These are phyloP conservation scores for Elongisporangium prolatum DNA, from an alignment of 352 stramenopile genomes.

Conservation along the genomic window DNA sequence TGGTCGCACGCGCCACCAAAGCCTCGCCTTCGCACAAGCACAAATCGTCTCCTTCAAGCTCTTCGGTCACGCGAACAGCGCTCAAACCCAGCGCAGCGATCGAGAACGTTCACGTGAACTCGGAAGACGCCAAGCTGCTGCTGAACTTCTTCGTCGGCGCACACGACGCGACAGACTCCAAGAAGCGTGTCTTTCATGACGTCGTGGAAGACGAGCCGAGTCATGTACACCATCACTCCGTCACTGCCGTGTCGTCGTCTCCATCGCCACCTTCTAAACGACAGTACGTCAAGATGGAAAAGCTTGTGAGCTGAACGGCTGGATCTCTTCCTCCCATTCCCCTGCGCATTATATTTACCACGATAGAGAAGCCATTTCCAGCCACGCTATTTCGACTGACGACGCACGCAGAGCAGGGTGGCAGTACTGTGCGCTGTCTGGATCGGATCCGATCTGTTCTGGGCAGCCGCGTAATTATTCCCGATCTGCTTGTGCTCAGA, in stretches of 20 bases:
- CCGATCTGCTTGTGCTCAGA: background rate
- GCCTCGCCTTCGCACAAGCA: background rate
- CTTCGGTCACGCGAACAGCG: background rate
- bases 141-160: slow-evolving; percentile 73
- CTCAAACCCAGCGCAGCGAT: slow-evolving; percentile 7
- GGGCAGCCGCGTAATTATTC: slow-evolving; percentile 13
- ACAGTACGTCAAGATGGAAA: slow-evolving; percentile 33
- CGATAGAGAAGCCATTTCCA: background rate
- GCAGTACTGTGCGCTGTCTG: no score
- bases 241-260: slow-evolving; percentile 3
- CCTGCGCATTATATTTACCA: slow-evolving; percentile 1
- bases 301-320: slow-evolving; percentile 26
- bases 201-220: slow-evolving; percentile 13
- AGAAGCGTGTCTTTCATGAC: slow-evolving; percentile 54
- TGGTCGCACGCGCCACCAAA: background rate
- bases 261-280: slow-evolving; percentile 32
- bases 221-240: slow-evolving; percentile 6
- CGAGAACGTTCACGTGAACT: slow-evolving; percentile 18
- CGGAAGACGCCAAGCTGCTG: slow-evolving; percentile 69
- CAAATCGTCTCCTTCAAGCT: background rate
- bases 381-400: slow-evolving; percentile 2
- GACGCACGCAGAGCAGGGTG: background rate
- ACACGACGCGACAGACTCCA: slow-evolving; percentile 38
- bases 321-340: no score
- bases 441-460: no score